These are phyloP conservation scores for Tolypocladium tundrense DNA, from an alignment of 2,329 filamentous ascomycete genomes.

Conservation along the genomic window DNA sequence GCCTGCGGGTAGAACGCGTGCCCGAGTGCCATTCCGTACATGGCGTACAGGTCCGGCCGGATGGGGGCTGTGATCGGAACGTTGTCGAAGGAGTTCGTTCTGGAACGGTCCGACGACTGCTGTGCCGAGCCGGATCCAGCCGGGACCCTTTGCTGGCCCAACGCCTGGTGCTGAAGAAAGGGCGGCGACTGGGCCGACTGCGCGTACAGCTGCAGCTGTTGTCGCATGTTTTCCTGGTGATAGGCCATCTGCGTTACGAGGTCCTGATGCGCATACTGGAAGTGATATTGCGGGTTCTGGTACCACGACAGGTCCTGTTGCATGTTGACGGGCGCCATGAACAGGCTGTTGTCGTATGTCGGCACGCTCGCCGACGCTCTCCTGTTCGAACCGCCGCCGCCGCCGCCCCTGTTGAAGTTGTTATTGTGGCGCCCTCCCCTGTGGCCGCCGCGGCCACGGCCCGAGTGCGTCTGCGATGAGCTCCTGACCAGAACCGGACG, in stretches of 20 bases:
- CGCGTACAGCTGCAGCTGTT: slow-evolving; percentile 23
- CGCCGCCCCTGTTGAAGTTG: slow-evolving; percentile 17
- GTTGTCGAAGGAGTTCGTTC: slow-evolving; percentile 55
- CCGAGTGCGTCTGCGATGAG: slow-evolving; percentile 47
- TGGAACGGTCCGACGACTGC: slow-evolving; percentile 37
- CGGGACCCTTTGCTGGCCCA: slow-evolving; percentile 20
- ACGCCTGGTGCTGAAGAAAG: slow-evolving; percentile 24
- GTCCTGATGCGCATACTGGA: slow-evolving; percentile 29
- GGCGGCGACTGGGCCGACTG: slow-evolving; percentile 21
- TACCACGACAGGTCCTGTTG: slow-evolving; percentile 41
- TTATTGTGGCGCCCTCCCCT: slow-evolving; percentile 37
- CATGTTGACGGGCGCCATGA: slow-evolving; percentile 31
- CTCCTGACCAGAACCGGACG: slow-evolving; percentile 49
- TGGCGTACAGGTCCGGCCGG: slow-evolving; percentile 45
- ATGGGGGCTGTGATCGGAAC: slow-evolving; percentile 48
- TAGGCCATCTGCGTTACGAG: slow-evolving; percentile 31
- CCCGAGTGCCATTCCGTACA: slow-evolving; percentile 32
- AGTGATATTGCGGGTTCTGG: slow-evolving; percentile 29
- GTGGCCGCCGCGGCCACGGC: slow-evolving; percentile 37
- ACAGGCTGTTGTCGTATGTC: slow-evolving; percentile 39
- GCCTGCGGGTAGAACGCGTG: slow-evolving; percentile 37
- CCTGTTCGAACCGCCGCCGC: slow-evolving; percentile 33
- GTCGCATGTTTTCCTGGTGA: slow-evolving; percentile 25
- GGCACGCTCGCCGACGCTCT: slow-evolving; percentile 42
- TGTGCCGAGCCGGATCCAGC: slow-evolving; percentile 14